Conservation (phyloP, 2,329 filamentous ascomycete genomes). For the Xylariaceae sp. region DNA sequence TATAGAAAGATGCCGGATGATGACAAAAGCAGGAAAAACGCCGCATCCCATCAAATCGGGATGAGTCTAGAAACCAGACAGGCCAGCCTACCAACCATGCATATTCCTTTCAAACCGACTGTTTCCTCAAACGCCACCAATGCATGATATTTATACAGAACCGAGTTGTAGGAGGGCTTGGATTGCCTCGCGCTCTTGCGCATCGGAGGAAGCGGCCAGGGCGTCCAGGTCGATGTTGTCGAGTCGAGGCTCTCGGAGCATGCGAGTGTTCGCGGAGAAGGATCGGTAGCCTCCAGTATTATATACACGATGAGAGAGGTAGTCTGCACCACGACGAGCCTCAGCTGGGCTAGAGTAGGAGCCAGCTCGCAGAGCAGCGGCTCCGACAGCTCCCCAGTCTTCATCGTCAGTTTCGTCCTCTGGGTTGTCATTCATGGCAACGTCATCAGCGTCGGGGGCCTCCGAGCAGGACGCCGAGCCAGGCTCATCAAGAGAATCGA, state of each 20-base stretch:
- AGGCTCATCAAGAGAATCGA: slow-evolving; percentile 71
- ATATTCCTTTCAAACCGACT: slow-evolving; percentile 32
- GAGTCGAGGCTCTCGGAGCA: slow-evolving; percentile 60
- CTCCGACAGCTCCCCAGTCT: slow-evolving; percentile 91
- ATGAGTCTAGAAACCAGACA: slow-evolving; percentile 37
- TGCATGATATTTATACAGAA: slow-evolving; percentile 71
- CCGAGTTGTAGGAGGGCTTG: slow-evolving; percentile 82
- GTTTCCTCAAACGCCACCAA: slow-evolving; percentile 58
- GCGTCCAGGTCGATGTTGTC: slow-evolving; percentile 60
- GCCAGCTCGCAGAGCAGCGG: slow-evolving; percentile 77
- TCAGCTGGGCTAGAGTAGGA: slow-evolving; percentile 64
- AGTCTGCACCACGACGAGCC: slow-evolving; percentile 61
- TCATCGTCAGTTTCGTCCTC: slow-evolving; percentile 93
- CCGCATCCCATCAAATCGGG: slow-evolving; percentile 36
- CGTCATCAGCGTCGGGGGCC: slow-evolving; percentile 67
- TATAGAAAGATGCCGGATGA: slow-evolving; percentile 33
- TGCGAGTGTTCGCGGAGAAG: slow-evolving; percentile 58
- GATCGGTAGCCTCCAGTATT: slow-evolving; percentile 53
- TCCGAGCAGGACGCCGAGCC: slow-evolving; percentile 79
- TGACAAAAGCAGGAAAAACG: slow-evolving; percentile 38
- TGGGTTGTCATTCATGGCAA: slow-evolving; percentile 74
- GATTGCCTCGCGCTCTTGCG: slow-evolving; percentile 81
- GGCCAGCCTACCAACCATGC: slow-evolving; percentile 37
- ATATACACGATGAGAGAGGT: slow-evolving; percentile 58
- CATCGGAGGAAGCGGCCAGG: slow-evolving; percentile 62